These are phyloP conservation scores for Pleurotus eryngii DNA, from an alignment of 768 basidiomycete species.

Conservation along the genomic window DNA sequence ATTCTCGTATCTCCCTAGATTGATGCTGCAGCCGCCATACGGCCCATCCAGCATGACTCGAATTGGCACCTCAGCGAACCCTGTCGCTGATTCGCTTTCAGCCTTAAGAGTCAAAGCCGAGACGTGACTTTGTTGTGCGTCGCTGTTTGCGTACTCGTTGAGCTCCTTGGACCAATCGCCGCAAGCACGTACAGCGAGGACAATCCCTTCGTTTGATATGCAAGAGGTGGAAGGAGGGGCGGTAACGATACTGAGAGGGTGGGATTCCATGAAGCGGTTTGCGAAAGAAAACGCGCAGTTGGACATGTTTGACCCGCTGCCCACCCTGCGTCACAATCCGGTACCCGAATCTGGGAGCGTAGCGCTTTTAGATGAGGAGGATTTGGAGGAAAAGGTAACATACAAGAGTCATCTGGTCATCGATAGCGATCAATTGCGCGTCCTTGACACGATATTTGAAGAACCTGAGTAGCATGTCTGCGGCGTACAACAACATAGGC, in stretches of 20 bases:
- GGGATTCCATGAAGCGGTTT: conserved; percentile 74
- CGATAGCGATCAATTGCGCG: conserved; percentile 61
- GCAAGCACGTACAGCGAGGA: conserved; percentile 59
- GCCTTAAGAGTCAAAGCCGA: conserved; percentile 8
- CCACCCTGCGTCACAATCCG: conserved; percentile 63
- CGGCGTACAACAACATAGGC: conserved; percentile 73
- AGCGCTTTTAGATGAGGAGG: conserved; percentile 23
- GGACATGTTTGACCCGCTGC: conserved; percentile 75
- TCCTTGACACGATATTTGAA: conserved; percentile 74
- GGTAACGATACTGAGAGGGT: conserved; percentile 74
- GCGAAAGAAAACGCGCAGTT: conserved; percentile 57
- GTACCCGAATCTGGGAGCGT: conserved; percentile 50
- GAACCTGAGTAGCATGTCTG: conserved; percentile 71
- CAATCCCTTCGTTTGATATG: conserved; percentile 39
- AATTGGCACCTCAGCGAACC: conserved; percentile 31
- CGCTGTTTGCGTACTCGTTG: conserved; percentile 43
- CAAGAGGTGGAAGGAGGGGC: conserved; percentile 54
- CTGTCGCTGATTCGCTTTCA: not conserved
- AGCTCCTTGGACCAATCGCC: conserved; percentile 78
- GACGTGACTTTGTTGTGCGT: conserved; percentile 19
- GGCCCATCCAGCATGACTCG: conserved; percentile 86
- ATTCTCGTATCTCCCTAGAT: conserved; percentile 66
- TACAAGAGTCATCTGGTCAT: conserved; percentile 71
- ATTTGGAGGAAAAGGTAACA: conserved; percentile 32
- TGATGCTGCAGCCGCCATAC: conserved; percentile 77